Evolutionary conservation across 352 stramenopile genomes (phyloP).

Genomic region (Globisporangium iwayamae): DNA sequence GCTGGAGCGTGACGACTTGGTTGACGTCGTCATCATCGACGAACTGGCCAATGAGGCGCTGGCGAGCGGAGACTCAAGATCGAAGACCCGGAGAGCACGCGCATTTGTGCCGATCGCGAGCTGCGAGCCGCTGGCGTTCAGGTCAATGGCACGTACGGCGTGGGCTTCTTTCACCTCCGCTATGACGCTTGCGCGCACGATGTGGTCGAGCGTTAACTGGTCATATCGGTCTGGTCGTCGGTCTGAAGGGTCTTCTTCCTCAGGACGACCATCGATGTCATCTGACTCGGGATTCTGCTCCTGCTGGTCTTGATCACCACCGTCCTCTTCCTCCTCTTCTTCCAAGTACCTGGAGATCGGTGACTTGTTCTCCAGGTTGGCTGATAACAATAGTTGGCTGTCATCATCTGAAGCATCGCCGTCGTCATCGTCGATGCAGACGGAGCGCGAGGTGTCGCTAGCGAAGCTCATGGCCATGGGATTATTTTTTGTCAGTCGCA

Average conservation of each 20-base stretch:
- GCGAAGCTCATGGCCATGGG: not conserved
- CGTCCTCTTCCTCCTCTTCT: not conserved
- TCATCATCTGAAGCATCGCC: not conserved
- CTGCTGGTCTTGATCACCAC: not conserved
- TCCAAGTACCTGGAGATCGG: conserved; percentile 7
- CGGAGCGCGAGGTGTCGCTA: not conserved
- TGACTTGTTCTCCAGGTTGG: not conserved
- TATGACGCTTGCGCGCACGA: conserved; percentile 44
- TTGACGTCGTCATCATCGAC: not conserved
- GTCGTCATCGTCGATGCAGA: not conserved
- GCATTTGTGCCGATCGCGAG: conserved; percentile 67
- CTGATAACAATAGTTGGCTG: not conserved
- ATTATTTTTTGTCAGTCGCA: not conserved
- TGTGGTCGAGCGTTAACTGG: conserved; percentile 34
- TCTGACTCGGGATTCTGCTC: not conserved
- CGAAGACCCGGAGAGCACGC: conserved; percentile 49
- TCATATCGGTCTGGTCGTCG: conserved; percentile 22
- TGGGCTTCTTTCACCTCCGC: conserved; percentile 53
- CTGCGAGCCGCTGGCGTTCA: conserved; percentile 30
- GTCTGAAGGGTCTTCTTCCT: not conserved
- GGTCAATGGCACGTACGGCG: conserved; percentile 50
- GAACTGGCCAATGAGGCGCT: not conserved
- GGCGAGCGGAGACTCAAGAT: conserved; percentile 23
- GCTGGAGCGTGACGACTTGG: not conserved
- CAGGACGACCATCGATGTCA: not conserved